Conservation (phyloP, 2,329 filamentous ascomycete species). For the Cadophora malorum region DNA sequence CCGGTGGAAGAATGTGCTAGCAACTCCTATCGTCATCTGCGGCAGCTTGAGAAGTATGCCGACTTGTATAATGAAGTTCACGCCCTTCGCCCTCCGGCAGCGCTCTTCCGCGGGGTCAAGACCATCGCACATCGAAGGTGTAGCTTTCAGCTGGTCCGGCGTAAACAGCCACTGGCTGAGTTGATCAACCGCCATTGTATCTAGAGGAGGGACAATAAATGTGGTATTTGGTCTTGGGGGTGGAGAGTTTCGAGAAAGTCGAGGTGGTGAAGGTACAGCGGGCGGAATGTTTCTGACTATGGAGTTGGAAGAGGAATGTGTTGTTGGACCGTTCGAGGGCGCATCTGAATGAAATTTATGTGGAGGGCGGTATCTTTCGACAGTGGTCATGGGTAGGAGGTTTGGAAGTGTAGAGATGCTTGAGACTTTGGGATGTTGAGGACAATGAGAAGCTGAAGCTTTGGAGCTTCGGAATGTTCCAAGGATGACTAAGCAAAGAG, state of each 20-base stretch:
- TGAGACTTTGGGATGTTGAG: not conserved
- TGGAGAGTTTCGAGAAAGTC: constrained; percentile 60
- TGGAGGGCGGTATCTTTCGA: constrained; percentile 59
- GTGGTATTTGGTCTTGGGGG: constrained; percentile 44
- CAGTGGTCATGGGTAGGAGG: constrained; percentile 59
- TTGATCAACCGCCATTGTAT: constrained; percentile 47
- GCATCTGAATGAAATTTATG: constrained; percentile 40
- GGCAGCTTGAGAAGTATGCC: constrained; percentile 92
- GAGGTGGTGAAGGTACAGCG: constrained; percentile 66
- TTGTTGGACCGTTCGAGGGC: constrained; percentile 43
- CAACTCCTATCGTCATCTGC: constrained; percentile 89
- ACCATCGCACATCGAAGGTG: constrained; percentile 85
- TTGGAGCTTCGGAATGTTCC: not conserved
- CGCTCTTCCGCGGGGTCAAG: constrained; percentile 79
- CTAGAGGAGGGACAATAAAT: constrained; percentile 16
- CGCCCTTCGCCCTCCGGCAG: constrained; percentile 82
- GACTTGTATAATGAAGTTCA: constrained; percentile 96
- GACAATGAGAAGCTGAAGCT: constrained; percentile 3
- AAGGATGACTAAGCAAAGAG: constrained; percentile 14
- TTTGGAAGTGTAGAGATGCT: constrained; percentile 26
- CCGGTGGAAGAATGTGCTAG: constrained; percentile 92
- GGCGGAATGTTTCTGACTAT: constrained; percentile 60
- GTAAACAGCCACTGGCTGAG: constrained; percentile 87
- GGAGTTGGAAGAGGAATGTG: constrained; percentile 57
- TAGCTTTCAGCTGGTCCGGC: constrained; percentile 78